Evolutionary conservation across 73 alveolate species (phyloP).

Genomic region (Paramecium biaurelia): DNA sequence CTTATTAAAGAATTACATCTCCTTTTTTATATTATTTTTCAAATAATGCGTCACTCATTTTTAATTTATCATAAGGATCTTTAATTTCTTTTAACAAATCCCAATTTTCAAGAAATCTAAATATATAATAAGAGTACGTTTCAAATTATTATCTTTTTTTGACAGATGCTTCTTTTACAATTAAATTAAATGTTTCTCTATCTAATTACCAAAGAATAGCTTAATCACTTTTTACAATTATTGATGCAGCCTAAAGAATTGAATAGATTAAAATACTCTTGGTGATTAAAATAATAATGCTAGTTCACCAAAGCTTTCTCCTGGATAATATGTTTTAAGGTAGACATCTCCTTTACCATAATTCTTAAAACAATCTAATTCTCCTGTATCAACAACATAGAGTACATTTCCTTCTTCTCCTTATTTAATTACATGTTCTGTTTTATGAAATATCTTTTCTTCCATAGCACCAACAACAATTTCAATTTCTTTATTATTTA

Average conservation of each 20-base stretch:
- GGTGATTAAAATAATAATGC: conserved; percentile 92
- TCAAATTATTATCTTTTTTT: conserved; percentile 90
- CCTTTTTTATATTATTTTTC: conserved; percentile 50
- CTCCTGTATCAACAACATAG: conserved; percentile 79
- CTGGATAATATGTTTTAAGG: conserved; percentile 82
- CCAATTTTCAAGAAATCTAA: conserved; percentile 63
- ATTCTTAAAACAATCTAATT: conserved; percentile 72
- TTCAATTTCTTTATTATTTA: conserved; percentile 76
- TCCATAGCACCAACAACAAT: conserved; percentile 79
- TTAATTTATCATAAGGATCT: conserved; percentile 85
- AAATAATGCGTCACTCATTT: conserved; percentile 56
- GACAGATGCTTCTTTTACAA: conserved; percentile 93
- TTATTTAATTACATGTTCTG: conserved; percentile 68
- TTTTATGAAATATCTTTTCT: conserved; percentile 64
- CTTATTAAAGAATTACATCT: conserved; percentile 16
- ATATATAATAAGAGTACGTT: neutral
- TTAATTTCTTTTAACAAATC: conserved; percentile 74
- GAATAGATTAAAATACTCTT: conserved; percentile 64
- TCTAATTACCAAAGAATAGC: conserved; percentile 78
- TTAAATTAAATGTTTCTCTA: conserved; percentile 90
- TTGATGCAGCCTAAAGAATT: conserved; percentile 72
- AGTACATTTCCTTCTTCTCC: conserved; percentile 82
- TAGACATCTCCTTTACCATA: conserved; percentile 67
- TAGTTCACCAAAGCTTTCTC: conserved; percentile 95
- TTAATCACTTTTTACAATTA: conserved; percentile 74